Percentiles rank a stretch among this genome's conserved stretches.
Conservation (phyloP, 2,329 filamentous ascomycete genomes). For the Fusarium drepaniforme region DNA sequence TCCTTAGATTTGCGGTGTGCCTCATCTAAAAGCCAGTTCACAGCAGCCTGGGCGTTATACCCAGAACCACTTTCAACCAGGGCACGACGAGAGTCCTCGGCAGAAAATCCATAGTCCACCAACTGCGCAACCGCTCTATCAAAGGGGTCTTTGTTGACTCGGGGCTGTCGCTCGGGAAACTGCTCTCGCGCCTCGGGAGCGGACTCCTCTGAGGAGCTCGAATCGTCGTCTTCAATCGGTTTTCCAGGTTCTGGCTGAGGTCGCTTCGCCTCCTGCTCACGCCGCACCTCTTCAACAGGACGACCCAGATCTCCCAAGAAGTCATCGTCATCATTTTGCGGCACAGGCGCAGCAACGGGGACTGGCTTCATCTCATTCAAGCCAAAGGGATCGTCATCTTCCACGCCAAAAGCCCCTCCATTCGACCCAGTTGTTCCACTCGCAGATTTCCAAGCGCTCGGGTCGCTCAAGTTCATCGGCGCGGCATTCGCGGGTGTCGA, state of each 20-base stretch:
- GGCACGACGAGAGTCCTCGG: constrained; percentile 84
- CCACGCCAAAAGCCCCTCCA: constrained; percentile 60
- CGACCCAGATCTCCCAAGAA: constrained; percentile 74
- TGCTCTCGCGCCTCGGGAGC: constrained; percentile 31
- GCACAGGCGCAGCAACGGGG: constrained; percentile 44
- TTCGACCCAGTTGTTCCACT: constrained; percentile 45
- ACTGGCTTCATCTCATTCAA: constrained; percentile 71
- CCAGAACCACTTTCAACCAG: constrained; percentile 84
- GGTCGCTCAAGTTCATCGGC: constrained; percentile 64
- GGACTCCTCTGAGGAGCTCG: constrained; percentile 60
- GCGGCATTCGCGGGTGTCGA: constrained; percentile 60
- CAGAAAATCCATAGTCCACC: constrained; percentile 93
- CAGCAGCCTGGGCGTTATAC: constrained; percentile 85
- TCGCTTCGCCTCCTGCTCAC: constrained; percentile 55
- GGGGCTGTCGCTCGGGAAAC: constrained; percentile 39
- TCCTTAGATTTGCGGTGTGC: constrained; percentile 87
- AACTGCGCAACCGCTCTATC: constrained; percentile 89
- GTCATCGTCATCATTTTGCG: constrained; percentile 68
- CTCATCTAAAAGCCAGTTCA: constrained; percentile 90
- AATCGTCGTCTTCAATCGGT: constrained; percentile 65
- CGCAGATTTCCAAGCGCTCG: constrained; percentile 62
- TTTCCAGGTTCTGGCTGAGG: constrained; percentile 65
- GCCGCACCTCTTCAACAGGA: constrained; percentile 73
- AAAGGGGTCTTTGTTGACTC: constrained; percentile 57
- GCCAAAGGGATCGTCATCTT: constrained; percentile 93